A percentile compares a stretch with the other conserved stretches of the same genome.
phyloP scores from a whole-genome alignment of 352 stramenopile species.

The Thraustotheca clavata region DNA sequence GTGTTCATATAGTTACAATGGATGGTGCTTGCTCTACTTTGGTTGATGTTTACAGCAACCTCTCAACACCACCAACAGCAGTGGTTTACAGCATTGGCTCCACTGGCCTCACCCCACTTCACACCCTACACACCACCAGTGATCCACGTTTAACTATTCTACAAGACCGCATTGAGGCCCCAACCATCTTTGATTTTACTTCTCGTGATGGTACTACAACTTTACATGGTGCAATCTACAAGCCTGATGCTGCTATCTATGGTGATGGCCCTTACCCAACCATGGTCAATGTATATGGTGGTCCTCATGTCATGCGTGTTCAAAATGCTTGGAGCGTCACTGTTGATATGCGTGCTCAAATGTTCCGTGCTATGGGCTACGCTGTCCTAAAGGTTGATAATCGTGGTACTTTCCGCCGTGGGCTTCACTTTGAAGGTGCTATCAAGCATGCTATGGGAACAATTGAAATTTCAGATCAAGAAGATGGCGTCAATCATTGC shows the following conservation, averaged over 20 bases:
- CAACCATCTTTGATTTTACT: conserved; percentile 66
- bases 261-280: conserved; percentile 90
- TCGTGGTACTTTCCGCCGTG: conserved; percentile 87
- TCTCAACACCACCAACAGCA: conserved; percentile 52
- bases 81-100: conserved; percentile 38
- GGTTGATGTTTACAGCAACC: conserved; percentile 78
- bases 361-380: conserved; percentile 90
- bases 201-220: conserved; percentile 77
- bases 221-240: conserved; percentile 91
- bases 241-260: conserved; percentile 75
- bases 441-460: conserved; percentile 91
- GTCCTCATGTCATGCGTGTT: conserved; percentile 94
- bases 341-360: conserved; percentile 91
- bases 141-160: conserved; percentile 50
- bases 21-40: conserved; percentile 72
- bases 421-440: conserved; percentile 88
- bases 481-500: conserved; percentile 72
- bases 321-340: conserved; percentile 87
- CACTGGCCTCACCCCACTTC: conserved; percentile 28
- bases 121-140: conserved; percentile 45
- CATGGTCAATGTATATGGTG: conserved; percentile 94
- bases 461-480: conserved; percentile 83
- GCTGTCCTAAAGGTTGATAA: conserved; percentile 96
- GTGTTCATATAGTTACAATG: conserved; percentile 89
- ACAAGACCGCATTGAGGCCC: conserved; percentile 43